These are phyloP conservation scores for Aquilaria sinensis DNA, from an alignment of 345 rosid species.

Conservation along the genomic window DNA sequence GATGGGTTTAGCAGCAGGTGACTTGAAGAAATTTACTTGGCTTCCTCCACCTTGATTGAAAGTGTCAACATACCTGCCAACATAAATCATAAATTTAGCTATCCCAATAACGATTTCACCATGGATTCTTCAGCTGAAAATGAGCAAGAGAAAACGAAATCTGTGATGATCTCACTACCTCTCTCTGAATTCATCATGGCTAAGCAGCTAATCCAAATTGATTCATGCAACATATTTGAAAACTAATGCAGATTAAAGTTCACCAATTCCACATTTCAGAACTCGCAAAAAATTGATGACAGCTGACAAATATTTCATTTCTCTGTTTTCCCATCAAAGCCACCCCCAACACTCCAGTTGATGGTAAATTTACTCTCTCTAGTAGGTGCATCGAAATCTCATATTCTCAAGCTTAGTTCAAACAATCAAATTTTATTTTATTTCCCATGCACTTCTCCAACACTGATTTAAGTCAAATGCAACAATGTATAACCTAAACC, in stretches of 20 bases:
- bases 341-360: neutral
- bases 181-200: neutral
- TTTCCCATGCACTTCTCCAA: conserved; percentile 33
- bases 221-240: neutral
- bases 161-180: neutral
- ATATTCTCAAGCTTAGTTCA: neutral
- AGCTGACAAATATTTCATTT: neutral
- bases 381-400: neutral
- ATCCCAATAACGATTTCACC: neutral
- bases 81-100: too few species aligned
- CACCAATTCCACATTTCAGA: neutral
- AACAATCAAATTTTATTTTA: neutral
- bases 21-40: conserved; percentile 33
- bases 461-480: conserved; percentile 6
- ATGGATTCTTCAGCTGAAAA: neutral
- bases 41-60: conserved; percentile 39
- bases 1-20: conserved; percentile 32
- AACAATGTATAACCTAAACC: too few species aligned
- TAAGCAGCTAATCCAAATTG: neutral
- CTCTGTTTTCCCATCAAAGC: neutral
- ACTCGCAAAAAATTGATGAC: neutral
- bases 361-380: neutral
- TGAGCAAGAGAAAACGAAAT: neutral
- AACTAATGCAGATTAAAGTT: neutral
- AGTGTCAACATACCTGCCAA: conserved; percentile 45